Evolutionary conservation across 2,329 filamentous ascomycete species (phyloP), one percentile per base, ranked within the genome.

Genomic region (Ophiognomonia clavigignenti-juglandacearum): DNA sequence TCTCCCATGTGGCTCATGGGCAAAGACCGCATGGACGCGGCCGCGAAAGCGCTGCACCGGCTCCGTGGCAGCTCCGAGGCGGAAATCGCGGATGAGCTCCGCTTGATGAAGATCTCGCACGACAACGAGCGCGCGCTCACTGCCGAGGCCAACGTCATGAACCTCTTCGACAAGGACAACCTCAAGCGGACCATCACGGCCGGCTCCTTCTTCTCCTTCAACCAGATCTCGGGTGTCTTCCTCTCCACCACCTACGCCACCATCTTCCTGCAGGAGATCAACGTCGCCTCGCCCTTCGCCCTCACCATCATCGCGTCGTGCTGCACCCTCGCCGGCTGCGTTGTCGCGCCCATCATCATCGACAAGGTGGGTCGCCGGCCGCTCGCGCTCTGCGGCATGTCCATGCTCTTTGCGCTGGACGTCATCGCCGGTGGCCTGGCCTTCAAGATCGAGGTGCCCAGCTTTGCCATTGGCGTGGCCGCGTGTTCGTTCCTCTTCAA

Each of bases 221-320:
- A 64, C 38, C 64, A 67, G 41, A 57, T 67, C 18, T 63, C 62
- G 5, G 64, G 64, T 10, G 47, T 66, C 42, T 65, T 67, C 26
- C 57, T 67, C 8, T 62, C 61, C 19, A 62, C 59, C 1, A 66
- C 64, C 2, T 68, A 68, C 45, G 57, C 63, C 9, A 67, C 64
- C 1, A 59, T 67, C 39, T 63, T 67, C 43, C 57, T 67, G 10
- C 61, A 60, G 10, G 55, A 62, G 27, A 53, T 64, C 26, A 64
- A 62, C 3, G 54, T 65, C 16, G 58, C 53, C 8, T 54, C 66
- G 40, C 40, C 62, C 3, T 67, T 67, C 45, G 47, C 60, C 8
- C 54, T 67, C 18, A 67, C 64, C 6, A 59, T 67, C 27, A 59
- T 65, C 32, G 60, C 62, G 9, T 59, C 63, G 13, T 64, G 62